Evolutionary conservation across 257 asterid species (phyloP), one percentile per base, ranked within the genome.

Genomic region (Petrea volubilis): DNA sequence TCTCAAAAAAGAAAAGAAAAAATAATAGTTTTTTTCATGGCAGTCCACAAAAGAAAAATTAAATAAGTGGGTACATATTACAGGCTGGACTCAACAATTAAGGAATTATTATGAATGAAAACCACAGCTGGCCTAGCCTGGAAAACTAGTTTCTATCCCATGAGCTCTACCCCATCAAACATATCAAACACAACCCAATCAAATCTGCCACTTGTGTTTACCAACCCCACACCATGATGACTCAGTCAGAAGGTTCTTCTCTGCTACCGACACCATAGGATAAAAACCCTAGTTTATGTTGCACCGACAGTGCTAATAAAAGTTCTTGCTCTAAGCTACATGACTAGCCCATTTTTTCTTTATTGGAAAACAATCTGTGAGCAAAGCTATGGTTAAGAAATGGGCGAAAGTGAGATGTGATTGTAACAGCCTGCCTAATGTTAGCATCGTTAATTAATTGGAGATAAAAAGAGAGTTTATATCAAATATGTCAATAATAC

Each of bases 61-160:
- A 24, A 24, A 21, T 14, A 38, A 23, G 64, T 29, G 57, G 56
- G n/a, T 13, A 50, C 86, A 86, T 83, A 18, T 67, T 73, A 80
- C 83, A 74, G 84, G 81, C 87, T 83, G 85, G 84, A 64, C 51
- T 80, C 74, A 70, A 78, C 69, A 74, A 67, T 55, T 68, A 63
- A 73, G 9, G 43, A 11, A 56, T 65, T n/a, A 46, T 34, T 46
- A 65, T 51, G 73, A 52, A 65, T 51, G 73, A 52, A 67, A 23
- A 27, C 73, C 75, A 83, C 85, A 75, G 83, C 86, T 81, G 79
- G 74, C 49, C 51, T 69, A 40, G 20, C 67, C 72, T 82, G 81
- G 82, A 79, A 33, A n/a, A 64, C 24, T 46, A 7, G 40, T 51
- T 66, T 49, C 24, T 25, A 50, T 72, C 62, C 56, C 24, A 77